Evolutionary conservation across 1,284 basidiomycete genomes (phyloP), one percentile per base, ranked within the genome.

Genomic region (Tausonia pullulans): DNA sequence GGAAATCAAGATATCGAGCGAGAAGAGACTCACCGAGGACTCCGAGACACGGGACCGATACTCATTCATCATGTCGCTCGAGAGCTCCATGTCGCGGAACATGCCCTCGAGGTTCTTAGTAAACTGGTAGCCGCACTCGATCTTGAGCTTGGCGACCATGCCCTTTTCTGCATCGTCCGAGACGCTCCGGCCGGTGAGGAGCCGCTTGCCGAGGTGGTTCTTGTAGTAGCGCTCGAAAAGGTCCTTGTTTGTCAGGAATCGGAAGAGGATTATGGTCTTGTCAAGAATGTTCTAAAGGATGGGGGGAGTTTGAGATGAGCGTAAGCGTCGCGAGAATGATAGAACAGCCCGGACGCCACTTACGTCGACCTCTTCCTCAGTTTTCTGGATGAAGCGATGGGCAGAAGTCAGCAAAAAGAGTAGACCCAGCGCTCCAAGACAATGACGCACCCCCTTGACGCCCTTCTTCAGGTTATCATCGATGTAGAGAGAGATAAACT

Each of bases 151-250:
- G 60, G 92, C 88, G 11, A 99, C 83, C 95, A 99, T 98, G 65
- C 90, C 91, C 61, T 90, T 86, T 75, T 99, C 96, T 2, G 96
- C 95, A 75, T 99, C 96, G 73, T 98, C 96, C 0, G 91, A 95
- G 2, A 94, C 87, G 44, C 90, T 95, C 16, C 92, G 85, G 10
- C 84, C 85, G 54, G 85, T 83, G 44, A 98, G 81, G 8, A 99
- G 79, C 52, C 96, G 88, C 73, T 94, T 92, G 9, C 95, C 90
- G 16, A 99, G 84, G 74, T 98, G 96, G 39, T 82, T 83, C 78
- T 98, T 98, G 80, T 98, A 99, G 77, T 98, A 98, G 40, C 90
- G 84, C 77, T 99, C 96, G 73, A 99, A 99, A 39, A 94, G 84
- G 74, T 99, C 96, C 78, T 98, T 98, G 76, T 98, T 94, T 8